These are phyloP conservation scores for Aspergillus sp. DNA, from an alignment of 2,329 filamentous ascomycete species.

Conservation along the genomic window DNA sequence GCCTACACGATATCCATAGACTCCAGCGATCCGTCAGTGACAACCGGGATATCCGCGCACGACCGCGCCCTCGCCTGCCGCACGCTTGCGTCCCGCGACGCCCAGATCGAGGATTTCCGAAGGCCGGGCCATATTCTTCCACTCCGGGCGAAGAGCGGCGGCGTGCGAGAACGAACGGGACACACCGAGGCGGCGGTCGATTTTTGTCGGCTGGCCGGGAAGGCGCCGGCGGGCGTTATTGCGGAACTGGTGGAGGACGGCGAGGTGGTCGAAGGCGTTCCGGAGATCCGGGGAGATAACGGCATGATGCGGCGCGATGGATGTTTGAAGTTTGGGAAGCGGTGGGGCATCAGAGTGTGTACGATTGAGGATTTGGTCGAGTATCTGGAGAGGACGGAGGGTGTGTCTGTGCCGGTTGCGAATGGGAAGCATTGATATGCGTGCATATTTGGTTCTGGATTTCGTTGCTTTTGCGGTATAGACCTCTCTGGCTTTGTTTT, in stretches of 20 bases:
- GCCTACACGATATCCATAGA: slow-evolving; percentile 92
- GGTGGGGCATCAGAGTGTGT: slow-evolving; percentile 84
- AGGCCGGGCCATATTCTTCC: slow-evolving; percentile 87
- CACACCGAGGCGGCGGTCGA: slow-evolving; percentile 94
- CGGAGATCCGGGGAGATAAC: slow-evolving; percentile 53
- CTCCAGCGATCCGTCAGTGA: slow-evolving; percentile 59
- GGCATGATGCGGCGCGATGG: slow-evolving; percentile 89
- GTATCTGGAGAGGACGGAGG: slow-evolving; percentile 69
- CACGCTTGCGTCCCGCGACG: slow-evolving; percentile 59
- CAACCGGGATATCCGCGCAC: slow-evolving; percentile 82
- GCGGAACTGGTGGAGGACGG: slow-evolving; percentile 88
- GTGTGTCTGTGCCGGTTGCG: slow-evolving; percentile 19
- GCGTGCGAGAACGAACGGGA: slow-evolving; percentile 67
- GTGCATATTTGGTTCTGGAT: slow-evolving; percentile 1
- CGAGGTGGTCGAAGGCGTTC: slow-evolving; percentile 57
- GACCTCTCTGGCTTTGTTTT: slow-evolving; percentile 1
- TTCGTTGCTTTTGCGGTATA: slow-evolving; percentile 1
- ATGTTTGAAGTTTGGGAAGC: slow-evolving; percentile 77
- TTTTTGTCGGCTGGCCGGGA: slow-evolving; percentile 76
- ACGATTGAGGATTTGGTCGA: slow-evolving; percentile 85
- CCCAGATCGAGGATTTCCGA: slow-evolving; percentile 55
- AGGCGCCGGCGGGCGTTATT: slow-evolving; percentile 67
- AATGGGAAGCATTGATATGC: slow-evolving; percentile 28
- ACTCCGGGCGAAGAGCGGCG: slow-evolving; percentile 66
- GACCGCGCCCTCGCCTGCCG: slow-evolving; percentile 78